Percentiles rank a stretch among this genome's conserved stretches.
Conservation (phyloP, 768 basidiomycete genomes). For the Pleurotus sapidus region DNA sequence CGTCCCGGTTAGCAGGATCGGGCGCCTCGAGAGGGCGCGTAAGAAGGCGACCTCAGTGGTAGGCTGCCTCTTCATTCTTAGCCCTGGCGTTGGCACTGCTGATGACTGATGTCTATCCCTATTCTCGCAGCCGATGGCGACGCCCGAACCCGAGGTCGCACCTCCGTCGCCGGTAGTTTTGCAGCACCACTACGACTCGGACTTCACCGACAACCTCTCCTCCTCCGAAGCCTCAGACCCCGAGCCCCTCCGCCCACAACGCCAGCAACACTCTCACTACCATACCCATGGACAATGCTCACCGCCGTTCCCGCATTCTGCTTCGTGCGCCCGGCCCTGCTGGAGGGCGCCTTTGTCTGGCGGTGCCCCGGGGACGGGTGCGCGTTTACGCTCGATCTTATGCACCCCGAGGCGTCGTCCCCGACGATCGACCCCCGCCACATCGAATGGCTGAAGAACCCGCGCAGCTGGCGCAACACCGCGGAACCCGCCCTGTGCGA, state of each 20-base stretch:
- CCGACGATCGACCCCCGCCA: not conserved
- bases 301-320: not conserved
- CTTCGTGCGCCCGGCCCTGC: not conserved
- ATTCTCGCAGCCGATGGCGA: not conserved
- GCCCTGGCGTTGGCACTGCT: not conserved
- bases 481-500: not conserved
- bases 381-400: not conserved
- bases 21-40: too few relatives aligned
- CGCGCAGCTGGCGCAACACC: not conserved
- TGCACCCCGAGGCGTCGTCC: not conserved
- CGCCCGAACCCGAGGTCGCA: not conserved
- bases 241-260: too few relatives aligned
- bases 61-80: not conserved
- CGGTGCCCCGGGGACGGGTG: not conserved
- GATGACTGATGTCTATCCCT: not conserved
- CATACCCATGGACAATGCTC: not conserved
- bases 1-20: not conserved
- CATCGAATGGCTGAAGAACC: not conserved
- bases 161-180: not conserved
- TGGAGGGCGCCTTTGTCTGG: not conserved
- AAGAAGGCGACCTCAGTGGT: too few relatives aligned
- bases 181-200: constrained; percentile 44
- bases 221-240: constrained; percentile 40
- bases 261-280: constrained; percentile 11
- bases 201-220: constrained; percentile 50